A percentile compares a stretch with the other conserved stretches of the same genome.
phyloP scores from a whole-genome alignment of 2,329 filamentous ascomycete species.

The Thielaviopsis musarum region DNA sequence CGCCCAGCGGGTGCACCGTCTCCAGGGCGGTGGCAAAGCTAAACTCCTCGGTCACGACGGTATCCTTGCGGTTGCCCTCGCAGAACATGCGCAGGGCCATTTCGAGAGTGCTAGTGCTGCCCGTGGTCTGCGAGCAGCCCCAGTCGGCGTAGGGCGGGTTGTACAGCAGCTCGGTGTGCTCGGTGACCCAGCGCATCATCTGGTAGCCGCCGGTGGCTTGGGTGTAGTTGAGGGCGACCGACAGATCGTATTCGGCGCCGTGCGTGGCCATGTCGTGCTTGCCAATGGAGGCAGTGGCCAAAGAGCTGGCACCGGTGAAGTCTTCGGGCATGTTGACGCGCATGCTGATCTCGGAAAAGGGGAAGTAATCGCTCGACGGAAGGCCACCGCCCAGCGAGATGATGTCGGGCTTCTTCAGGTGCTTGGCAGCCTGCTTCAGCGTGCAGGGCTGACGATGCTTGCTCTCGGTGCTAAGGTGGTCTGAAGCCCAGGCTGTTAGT shows the following conservation, averaged over 20 bases:
- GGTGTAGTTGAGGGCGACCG: conserved; percentile 83
- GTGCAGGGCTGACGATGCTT: conserved; percentile 44
- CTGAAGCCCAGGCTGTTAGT: conserved; percentile 18
- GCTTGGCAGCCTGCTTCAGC: conserved; percentile 69
- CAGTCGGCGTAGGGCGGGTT: conserved; percentile 81
- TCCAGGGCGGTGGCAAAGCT: conserved; percentile 63
- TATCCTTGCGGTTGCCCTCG: conserved; percentile 50
- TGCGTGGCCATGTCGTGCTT: conserved; percentile 53
- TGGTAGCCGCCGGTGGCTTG: conserved; percentile 76
- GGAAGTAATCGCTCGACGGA: conserved; percentile 80
- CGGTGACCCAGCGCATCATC: conserved; percentile 76
- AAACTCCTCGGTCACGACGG: conserved; percentile 75
- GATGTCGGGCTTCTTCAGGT: conserved; percentile 63
- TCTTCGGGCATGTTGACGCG: conserved; percentile 49
- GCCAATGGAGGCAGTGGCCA: conserved; percentile 45
- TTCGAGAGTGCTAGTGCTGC: conserved; percentile 75
- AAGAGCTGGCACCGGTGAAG: conserved; percentile 54
- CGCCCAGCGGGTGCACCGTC: conserved; percentile 36
- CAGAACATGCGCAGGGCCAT: conserved; percentile 71
- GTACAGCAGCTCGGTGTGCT: conserved; percentile 87
- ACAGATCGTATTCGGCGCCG: conserved; percentile 45
- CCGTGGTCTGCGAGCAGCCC: conserved; percentile 67
- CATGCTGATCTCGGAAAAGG: conserved; percentile 63
- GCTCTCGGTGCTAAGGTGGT: conserved; percentile 46
- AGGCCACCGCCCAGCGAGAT: conserved; percentile 89